A percentile compares a stretch with the other conserved stretches of the same genome.
These are phyloP conservation scores for Nectriaceae sp. DNA, from an alignment of 2,329 filamentous ascomycete genomes.

Conservation along the genomic window DNA sequence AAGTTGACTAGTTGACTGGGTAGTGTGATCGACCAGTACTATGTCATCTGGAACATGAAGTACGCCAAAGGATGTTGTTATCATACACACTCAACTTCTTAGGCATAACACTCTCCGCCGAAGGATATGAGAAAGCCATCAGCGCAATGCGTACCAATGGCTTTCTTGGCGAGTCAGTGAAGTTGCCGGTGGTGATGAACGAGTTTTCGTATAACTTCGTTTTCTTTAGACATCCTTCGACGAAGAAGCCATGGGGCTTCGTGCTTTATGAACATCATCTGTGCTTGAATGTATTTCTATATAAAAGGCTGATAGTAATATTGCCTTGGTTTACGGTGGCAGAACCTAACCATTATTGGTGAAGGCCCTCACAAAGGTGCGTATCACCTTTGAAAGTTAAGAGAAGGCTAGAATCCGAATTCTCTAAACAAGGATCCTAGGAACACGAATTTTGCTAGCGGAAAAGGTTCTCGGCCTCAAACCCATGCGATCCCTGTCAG, in stretches of 20 bases:
- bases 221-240: slow-evolving; percentile 65
- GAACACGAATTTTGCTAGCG: slow-evolving; percentile 64
- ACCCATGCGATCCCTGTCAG: slow-evolving; percentile 66
- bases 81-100: no score
- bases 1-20: no score
- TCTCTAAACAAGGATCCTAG: no score
- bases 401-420: no score
- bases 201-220: slow-evolving; percentile 77
- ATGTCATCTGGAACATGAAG: no score
- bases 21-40: no score
- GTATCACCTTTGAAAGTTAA: no score
- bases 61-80: no score
- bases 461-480: slow-evolving; percentile 67
- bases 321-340: slow-evolving; percentile 79
- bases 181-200: slow-evolving; percentile 66
- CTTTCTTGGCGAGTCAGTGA: slow-evolving; percentile 70
- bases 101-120: slow-evolving; percentile 67
- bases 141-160: slow-evolving; percentile 74
- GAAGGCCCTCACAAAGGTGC: slow-evolving; percentile 57
- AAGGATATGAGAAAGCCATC: slow-evolving; percentile 71
- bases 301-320: slow-evolving; percentile 64
- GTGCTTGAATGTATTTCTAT: slow-evolving; percentile 71
- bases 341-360: slow-evolving; percentile 76
- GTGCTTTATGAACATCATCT: slow-evolving; percentile 80
- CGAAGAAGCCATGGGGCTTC: slow-evolving; percentile 66